Evolutionary conservation across 352 stramenopile genomes (phyloP), one percentile per base, ranked within the genome.

Genomic region (Phytophthora parvispora): DNA sequence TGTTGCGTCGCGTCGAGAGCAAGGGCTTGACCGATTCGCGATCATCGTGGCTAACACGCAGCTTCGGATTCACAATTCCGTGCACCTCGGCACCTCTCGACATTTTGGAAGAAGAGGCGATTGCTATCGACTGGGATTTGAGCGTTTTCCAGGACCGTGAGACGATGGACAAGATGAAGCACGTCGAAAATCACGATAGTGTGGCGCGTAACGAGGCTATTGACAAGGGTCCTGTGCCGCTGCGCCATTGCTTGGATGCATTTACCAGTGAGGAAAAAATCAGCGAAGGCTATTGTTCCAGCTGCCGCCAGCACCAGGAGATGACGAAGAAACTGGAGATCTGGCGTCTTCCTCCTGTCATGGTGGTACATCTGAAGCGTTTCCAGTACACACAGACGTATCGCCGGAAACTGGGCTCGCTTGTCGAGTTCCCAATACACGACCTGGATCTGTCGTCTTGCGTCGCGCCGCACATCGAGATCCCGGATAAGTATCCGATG

Each of bases 251-350:
- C 49, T 69, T 97, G 45, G 85, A 97, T 64, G 84, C 87, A 6
- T 97, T 97, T 55, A 97, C 88, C 12, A 86, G 73, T 12, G 88
- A 96, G 60, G 90, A 97, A 55, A 96, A 95, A 63, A 95, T 97
- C 63, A 92, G 73, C 38, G 90, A 97, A 60, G 89, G 98, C 64
- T 99, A 99, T 77, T 99, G 98, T 80, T 98, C 93, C 24, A 97
- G 92, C 67, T 99, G 98, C 74, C 94, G 98, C 50, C 75, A 97
- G 51, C 95, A 98, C 62, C 89, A 98, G 48, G 90, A 98, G 60
- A 99, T 99, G 65, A 99, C 95, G 68, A 99, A 99, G 81, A 98
- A 99, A 74, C 87, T 99, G 32, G 94, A 99, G 74, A 92, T 99
- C 16, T 99, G 97, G 87, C 92, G 95, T 25, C 77, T 98, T 4